phyloP scores from a whole-genome alignment of 148 eudicot species.

The Rhododendron molle region DNA sequence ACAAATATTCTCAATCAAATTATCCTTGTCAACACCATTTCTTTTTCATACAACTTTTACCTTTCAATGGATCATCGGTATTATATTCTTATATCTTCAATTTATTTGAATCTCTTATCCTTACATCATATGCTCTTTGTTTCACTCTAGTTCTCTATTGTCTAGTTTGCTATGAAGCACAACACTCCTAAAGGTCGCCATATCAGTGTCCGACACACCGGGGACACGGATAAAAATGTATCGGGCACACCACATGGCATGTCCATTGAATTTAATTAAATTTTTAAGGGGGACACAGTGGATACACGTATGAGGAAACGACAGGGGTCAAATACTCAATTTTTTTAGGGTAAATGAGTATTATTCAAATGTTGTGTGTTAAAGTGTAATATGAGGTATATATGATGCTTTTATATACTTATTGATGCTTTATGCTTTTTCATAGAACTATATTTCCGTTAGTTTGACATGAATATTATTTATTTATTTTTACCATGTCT shows the following conservation, averaged over 20 bases:
- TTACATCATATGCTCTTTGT: not conserved
- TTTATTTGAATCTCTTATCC: not conserved
- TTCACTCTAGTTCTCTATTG: not conserved
- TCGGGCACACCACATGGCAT: not conserved
- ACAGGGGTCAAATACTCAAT: not conserved
- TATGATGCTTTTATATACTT: not conserved
- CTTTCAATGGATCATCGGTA: not conserved
- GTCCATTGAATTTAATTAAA: not conserved
- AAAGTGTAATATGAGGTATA: not conserved
- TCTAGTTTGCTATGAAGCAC: not conserved
- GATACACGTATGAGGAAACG: not conserved
- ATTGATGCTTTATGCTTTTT: not conserved
- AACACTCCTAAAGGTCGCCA: not conserved
- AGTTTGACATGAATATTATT: not conserved
- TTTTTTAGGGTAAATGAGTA: not conserved
- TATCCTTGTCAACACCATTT: not conserved
- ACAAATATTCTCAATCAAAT: not conserved
- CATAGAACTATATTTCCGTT: not conserved
- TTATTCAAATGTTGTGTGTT: not conserved
- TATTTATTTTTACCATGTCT: not conserved
- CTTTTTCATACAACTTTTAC: not conserved
- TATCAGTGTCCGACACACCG: not conserved
- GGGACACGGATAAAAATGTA: not conserved
- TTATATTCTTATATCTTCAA: not conserved
- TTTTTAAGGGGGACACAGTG: not conserved